phyloP scores from a whole-genome alignment of 352 stramenopile species.

The Pythium aphanidermatum region DNA sequence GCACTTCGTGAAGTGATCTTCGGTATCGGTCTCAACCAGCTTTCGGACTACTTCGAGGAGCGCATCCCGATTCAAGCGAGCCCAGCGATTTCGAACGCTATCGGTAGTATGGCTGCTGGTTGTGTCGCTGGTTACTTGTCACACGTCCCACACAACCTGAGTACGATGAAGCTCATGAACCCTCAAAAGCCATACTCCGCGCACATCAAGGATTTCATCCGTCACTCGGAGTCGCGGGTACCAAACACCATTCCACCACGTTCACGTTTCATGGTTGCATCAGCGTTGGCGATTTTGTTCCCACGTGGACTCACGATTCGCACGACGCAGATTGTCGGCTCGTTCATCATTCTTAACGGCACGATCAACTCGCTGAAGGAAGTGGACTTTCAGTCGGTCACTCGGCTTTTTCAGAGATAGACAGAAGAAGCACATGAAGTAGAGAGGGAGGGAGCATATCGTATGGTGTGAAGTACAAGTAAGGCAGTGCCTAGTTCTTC shows the following conservation, averaged over 20 bases:
- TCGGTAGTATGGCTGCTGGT: slow-evolving; percentile 84
- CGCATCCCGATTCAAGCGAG: slow-evolving; percentile 64
- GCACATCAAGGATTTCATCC: slow-evolving; percentile 83
- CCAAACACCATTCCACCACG: slow-evolving; percentile 66
- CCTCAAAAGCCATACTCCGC: slow-evolving; percentile 80
- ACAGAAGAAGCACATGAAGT: background rate
- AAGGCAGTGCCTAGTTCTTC: background rate
- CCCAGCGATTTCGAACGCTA: slow-evolving; percentile 80
- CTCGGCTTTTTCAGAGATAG: slow-evolving; percentile 29
- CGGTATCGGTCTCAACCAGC: slow-evolving; percentile 90
- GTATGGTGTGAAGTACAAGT: background rate
- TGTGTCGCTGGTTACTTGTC: slow-evolving; percentile 91
- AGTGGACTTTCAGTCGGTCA: slow-evolving; percentile 52
- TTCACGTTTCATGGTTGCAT: slow-evolving; percentile 57
- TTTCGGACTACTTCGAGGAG: slow-evolving; percentile 93
- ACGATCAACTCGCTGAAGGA: slow-evolving; percentile 90
- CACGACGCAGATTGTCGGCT: slow-evolving; percentile 90
- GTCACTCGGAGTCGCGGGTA: slow-evolving; percentile 76
- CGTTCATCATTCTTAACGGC: slow-evolving; percentile 92
- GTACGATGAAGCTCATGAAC: slow-evolving; percentile 94
- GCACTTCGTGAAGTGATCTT: slow-evolving; percentile 91
- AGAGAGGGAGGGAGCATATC: background rate
- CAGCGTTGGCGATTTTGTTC: slow-evolving; percentile 79
- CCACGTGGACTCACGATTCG: slow-evolving; percentile 86
- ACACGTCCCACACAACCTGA: slow-evolving; percentile 94